Conservation (phyloP, 371 early-diverging fungal species). For the Mucor plumbeus region DNA sequence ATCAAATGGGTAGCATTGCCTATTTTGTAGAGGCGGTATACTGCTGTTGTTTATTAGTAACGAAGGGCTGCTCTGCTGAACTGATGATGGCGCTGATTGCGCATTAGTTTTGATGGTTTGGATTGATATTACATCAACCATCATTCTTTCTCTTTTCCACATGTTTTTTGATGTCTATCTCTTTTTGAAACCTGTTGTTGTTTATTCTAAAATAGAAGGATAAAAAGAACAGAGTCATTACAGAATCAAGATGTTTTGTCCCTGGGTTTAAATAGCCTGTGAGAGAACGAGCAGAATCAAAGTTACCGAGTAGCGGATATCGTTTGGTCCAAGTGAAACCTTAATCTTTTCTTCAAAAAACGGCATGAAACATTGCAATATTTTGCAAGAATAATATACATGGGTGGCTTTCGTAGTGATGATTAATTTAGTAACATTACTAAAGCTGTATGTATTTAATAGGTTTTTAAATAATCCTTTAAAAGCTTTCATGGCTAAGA, state of each 20-base stretch:
- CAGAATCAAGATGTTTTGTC: neutral
- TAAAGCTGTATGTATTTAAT: no score
- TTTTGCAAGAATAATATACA: no score
- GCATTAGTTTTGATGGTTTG: neutral
- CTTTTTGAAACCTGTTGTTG: neutral
- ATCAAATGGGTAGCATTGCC: constrained; percentile 17
- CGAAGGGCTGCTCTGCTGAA: neutral
- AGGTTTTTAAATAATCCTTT: no score
- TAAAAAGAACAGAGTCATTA: neutral
- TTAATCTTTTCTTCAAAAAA: no score
- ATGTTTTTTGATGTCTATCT: neutral
- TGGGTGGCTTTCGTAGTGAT: neutral
- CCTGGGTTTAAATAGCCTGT: neutral
- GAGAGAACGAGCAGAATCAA: neutral
- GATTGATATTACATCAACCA: constrained; percentile 23
- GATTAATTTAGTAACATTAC: neutral
- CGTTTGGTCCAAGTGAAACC: neutral
- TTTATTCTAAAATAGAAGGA: neutral
- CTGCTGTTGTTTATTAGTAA: neutral
- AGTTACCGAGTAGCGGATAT: neutral
- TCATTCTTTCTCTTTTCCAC: constrained; percentile 34
- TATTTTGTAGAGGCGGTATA: constrained; percentile 17
- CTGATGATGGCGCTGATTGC: neutral
- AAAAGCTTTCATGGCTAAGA: no score
- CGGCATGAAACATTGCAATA: no score